Evolutionary conservation across 148 eudicot genomes (phyloP).

Genomic region (Vaccinium darrowii): DNA sequence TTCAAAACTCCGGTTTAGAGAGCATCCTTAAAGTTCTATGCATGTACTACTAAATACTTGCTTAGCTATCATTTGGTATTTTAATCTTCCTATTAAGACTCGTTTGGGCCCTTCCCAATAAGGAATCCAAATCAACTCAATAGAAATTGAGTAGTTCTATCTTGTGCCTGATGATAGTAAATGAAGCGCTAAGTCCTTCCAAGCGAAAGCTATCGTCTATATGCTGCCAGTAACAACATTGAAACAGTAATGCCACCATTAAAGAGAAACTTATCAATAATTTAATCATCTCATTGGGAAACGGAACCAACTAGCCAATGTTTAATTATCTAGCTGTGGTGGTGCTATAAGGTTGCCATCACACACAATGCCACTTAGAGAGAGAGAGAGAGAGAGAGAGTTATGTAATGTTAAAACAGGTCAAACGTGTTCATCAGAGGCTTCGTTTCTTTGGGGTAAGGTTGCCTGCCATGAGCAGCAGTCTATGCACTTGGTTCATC

Average conservation of each 20-base stretch:
- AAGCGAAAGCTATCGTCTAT: not conserved
- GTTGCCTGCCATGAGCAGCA: not conserved
- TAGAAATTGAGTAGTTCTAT: not conserved
- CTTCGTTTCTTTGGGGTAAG: not conserved
- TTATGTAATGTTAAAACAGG: not conserved
- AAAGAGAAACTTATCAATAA: not conserved
- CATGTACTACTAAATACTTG: not conserved
- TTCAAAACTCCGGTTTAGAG: not conserved
- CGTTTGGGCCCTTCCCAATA: not conserved
- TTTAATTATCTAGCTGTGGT: not conserved
- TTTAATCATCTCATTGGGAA: not conserved
- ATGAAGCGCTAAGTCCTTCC: not conserved
- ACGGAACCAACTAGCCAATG: not conserved
- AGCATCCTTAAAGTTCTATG: not conserved
- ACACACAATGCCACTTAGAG: not conserved
- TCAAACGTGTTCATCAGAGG: not conserved
- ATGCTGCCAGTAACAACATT: not conserved
- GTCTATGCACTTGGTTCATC: not conserved
- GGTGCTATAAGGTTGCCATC: not conserved
- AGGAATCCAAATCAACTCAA: not conserved
- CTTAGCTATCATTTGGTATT: not conserved
- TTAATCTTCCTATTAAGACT: not conserved
- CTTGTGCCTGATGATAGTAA: conserved; percentile 1
- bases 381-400: not conserved
- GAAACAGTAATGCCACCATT: not conserved